Evolutionary conservation across 306 rosid species (phyloP).

Genomic region (Hippophae tibetana): DNA sequence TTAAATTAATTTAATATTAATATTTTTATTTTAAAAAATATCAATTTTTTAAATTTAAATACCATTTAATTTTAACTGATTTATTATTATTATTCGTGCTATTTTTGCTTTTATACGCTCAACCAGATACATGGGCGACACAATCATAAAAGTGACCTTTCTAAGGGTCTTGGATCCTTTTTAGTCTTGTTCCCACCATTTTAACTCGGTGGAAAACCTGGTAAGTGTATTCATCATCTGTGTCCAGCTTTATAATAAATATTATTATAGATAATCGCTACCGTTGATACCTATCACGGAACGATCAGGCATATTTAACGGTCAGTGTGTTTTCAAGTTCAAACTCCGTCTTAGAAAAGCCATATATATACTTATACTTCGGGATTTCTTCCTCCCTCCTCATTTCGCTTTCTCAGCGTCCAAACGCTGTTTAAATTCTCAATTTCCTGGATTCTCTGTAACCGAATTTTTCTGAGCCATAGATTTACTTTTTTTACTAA

Average conservation of each 20-base stretch:
- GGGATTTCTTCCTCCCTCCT: slow-evolving; percentile 5
- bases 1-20: no score
- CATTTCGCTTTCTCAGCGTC: neutral
- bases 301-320: slow-evolving; percentile 9
- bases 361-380: slow-evolving; percentile 7
- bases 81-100: no score
- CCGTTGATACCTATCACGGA: slow-evolving; percentile 8
- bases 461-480: neutral
- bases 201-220: neutral
- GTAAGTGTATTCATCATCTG: neutral
- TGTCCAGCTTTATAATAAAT: neutral
- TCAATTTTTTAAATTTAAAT: no score
- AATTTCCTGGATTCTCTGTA: neutral
- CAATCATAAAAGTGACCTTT: slow-evolving; percentile 24
- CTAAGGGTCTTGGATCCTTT: neutral
- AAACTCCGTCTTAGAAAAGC: neutral
- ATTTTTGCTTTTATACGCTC: no score
- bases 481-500: neutral
- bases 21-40: no score
- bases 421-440: slow-evolving; percentile 5
- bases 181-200: slow-evolving; percentile 8
- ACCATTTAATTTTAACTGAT: no score
- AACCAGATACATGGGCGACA: slow-evolving; percentile 23
- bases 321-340: slow-evolving; percentile 3
- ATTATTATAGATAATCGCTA: neutral